Conservation (phyloP, 2,329 filamentous ascomycete genomes). For the Colletotrichum acutatum region DNA sequence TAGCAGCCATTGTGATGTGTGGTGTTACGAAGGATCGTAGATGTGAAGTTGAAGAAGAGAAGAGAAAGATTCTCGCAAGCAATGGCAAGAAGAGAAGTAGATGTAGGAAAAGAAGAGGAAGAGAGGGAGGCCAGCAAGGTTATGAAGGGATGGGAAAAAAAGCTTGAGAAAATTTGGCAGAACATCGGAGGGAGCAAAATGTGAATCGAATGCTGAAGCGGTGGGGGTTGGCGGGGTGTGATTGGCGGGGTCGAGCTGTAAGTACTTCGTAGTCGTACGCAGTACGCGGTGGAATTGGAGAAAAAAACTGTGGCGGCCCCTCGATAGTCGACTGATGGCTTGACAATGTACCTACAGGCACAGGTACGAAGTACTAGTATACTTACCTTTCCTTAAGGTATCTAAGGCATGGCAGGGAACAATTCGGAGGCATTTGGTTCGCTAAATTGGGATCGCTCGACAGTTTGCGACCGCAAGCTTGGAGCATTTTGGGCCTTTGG, state of each 20-base stretch:
- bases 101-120: slow-evolving; percentile 14
- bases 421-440: background rate
- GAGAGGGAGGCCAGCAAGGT: slow-evolving; percentile 12
- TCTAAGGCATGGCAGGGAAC: background rate
- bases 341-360: background rate
- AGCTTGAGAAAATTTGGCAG: slow-evolving; percentile 27
- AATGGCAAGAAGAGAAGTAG: slow-evolving; percentile 28
- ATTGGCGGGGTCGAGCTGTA: slow-evolving; percentile 34
- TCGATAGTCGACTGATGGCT: background rate
- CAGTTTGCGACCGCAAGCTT: background rate
- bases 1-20: slow-evolving; percentile 51
- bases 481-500: background rate
- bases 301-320: background rate
- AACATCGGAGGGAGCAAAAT: slow-evolving; percentile 33
- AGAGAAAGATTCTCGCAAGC: slow-evolving; percentile 28
- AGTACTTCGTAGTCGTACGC: background rate
- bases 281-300: background rate
- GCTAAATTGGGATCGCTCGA: background rate
- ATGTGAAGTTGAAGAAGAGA: background rate
- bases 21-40: slow-evolving; percentile 17
- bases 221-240: slow-evolving; percentile 36
- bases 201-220: slow-evolving; percentile 26
- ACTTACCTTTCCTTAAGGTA: too few species aligned
- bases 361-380: too few species aligned
- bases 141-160: slow-evolving; percentile 33